phyloP scores from a whole-genome alignment of 1,284 basidiomycete genomes.

The Moniliella sp. region DNA sequence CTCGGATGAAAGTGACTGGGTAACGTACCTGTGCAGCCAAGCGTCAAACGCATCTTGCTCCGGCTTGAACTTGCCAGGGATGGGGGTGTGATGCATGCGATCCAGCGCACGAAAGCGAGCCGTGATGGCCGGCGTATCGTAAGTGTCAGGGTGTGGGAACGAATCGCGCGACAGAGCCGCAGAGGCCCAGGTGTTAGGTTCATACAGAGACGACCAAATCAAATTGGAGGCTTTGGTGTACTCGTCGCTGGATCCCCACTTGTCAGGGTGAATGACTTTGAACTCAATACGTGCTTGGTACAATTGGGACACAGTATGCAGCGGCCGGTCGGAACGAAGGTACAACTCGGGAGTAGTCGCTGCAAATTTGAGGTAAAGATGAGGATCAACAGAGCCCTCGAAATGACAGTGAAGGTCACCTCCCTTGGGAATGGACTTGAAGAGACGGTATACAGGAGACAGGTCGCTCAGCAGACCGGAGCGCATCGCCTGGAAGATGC shows the following conservation, averaged over 20 bases:
- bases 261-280: neutral
- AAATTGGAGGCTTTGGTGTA: slow-evolving; percentile 3
- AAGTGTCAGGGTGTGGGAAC: slow-evolving; percentile 8
- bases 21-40: slow-evolving; percentile 5
- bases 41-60: slow-evolving; percentile 8
- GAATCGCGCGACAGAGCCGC: too few species aligned
- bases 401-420: slow-evolving; percentile 18
- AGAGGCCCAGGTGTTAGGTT: slow-evolving; percentile 8
- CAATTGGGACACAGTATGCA: slow-evolving; percentile 10
- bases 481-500: too few species aligned
- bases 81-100: neutral
- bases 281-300: slow-evolving; percentile 4
- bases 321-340: neutral
- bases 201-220: slow-evolving; percentile 1
- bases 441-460: too few species aligned
- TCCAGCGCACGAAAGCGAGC: slow-evolving; percentile 6
- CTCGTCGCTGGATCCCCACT: neutral
- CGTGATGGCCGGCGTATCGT: slow-evolving; percentile 7
- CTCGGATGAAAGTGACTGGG: neutral
- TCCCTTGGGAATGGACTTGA: slow-evolving; percentile 12
- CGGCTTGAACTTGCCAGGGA: neutral
- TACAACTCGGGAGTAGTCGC: slow-evolving; percentile 1
- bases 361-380: slow-evolving; percentile 9
- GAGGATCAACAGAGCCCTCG: slow-evolving; percentile 16
- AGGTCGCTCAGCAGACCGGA: too few species aligned